Evolutionary conservation across 768 basidiomycete genomes (phyloP), one percentile per base, ranked within the genome.

Genomic region (Russula foetens): DNA sequence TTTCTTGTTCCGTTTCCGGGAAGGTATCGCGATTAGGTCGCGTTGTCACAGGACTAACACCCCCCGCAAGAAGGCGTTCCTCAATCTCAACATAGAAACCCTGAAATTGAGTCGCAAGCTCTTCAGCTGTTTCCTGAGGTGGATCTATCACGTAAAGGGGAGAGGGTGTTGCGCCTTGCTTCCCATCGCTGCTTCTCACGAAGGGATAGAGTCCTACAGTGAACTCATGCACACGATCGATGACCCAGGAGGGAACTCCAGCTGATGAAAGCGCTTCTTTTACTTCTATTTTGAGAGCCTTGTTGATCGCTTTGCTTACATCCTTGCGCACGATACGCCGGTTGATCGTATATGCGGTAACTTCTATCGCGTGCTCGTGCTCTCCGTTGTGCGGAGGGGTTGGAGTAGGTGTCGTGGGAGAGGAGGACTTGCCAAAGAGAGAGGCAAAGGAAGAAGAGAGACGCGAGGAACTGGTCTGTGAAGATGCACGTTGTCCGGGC

Each of bases 1-100:
- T 64, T 41, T 63, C 60, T 33, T 56, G 60, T 55, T 55, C 53
- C 63, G 63, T 70, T 63, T 59, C 71, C 26, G 54, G 59, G 38
- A 55, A 55, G 12, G 17, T 38, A 35, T 66, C 65, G 21, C 52
- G 59, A 47, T 14, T 41, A 54, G 67, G 72, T 50, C 60, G 73
- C 19, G 65, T 59, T 9, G 65, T 64, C 12, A 47, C 73, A 24
- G 75, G 73, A 52, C 72, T 75, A 57, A 74, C 74, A 19, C 74
- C 74, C 43, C 72, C 68, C 28, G 26, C 41, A 28, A 79, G 70
- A 60, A 90, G 68, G 64, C 88, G 88, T 49, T 84, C 81, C 64
- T 90, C 88, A 19, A 92, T 71, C 5, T 73, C 71, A 6, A 74
- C 72, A 69, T 90, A 89, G 67, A 96, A 89, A 44, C 81, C 79